Base-by-base conservation (phyloP, 1,284 basidiomycete species). In the Pulveroboletus sp. region DNA sequence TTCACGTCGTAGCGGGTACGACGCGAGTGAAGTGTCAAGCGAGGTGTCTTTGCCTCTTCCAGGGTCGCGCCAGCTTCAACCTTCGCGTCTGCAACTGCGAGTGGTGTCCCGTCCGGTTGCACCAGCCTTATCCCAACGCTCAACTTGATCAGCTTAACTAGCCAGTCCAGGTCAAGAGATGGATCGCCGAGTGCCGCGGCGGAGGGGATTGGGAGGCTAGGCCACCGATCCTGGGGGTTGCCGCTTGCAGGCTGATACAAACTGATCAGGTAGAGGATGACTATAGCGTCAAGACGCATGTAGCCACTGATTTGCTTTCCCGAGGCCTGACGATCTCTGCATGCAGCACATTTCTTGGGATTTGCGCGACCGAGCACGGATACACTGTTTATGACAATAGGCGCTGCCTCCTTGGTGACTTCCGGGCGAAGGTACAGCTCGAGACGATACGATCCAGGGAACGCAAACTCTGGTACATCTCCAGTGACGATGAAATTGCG, bases 381-480 rank as follows among this genome's bases (percentile, higher is more conserved):
- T 20, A 53, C 49, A 25, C 39, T 65, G 50, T 65, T 63, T 5
- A 63, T 45, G 11, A 67, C 49, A 2, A 44, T 36, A 4, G 11
- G 11, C 7, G 45, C 1, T 1, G 22, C 20, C 26, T 43, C 9
- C 8, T 35, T 28, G 5, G 4, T 2, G 11, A 48, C 12, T 35
- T 47, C 61, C 9, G 56, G 50, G 22, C 22, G 39, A 0, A 66
- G 5, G 39, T 52, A 62, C 4, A 64, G 59, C n/a, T 64, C 65
- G 25, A 64, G 64, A 40, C 62, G 54, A 14, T 64, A 49, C 29
- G 62, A 64, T 38, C 62, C 62, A 7, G 44, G 8, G 50, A 48
- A 62, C 7, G 62, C 62, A 25, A 66, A 67, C 44, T 64, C 62
- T 31, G 62, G 65, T 3, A 64, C 5, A 0, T 51, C 6, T 8